phyloP scores from a whole-genome alignment of 257 asterid species.

The Eustoma russellianum region DNA sequence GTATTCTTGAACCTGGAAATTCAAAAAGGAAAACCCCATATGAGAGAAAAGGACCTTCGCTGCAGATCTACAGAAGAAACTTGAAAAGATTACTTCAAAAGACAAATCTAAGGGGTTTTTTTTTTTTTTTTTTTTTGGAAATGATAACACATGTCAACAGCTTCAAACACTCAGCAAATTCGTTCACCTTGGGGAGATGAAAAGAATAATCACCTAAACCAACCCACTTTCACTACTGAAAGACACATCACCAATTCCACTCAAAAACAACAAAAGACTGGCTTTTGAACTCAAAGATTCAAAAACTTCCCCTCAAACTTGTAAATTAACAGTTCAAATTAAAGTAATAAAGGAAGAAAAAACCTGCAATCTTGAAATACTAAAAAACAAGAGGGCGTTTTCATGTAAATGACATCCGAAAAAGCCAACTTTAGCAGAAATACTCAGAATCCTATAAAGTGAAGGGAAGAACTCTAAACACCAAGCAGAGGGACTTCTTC shows the following conservation, averaged over 20 bases:
- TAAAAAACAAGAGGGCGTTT: slow-evolving; percentile 6
- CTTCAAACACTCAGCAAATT: too few relatives aligned
- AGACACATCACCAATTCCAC: neutral
- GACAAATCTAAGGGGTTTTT: too few relatives aligned
- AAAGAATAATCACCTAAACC: slow-evolving; percentile 1
- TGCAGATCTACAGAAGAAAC: slow-evolving; percentile 7
- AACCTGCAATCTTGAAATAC: slow-evolving; percentile 24
- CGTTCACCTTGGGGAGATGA: neutral
- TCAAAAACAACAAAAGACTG: slow-evolving; percentile 12
- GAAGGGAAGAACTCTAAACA: slow-evolving; percentile 9
- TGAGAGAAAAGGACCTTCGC: neutral
- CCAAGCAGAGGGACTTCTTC: slow-evolving; percentile 11
- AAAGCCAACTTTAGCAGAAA: slow-evolving; percentile 13
- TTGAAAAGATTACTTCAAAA: neutral
- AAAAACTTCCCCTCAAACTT: too few relatives aligned
- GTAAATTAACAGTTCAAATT: too few relatives aligned
- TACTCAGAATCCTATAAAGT: slow-evolving; percentile 9
- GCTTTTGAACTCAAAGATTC: slow-evolving; percentile 22
- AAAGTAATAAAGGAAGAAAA: slow-evolving; percentile 6
- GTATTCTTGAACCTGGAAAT: slow-evolving; percentile 26
- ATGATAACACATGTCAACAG: too few relatives aligned
- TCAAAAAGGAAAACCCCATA: slow-evolving; percentile 1
- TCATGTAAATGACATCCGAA: slow-evolving; percentile 26
- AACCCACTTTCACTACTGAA: neutral
- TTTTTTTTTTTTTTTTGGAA: too few relatives aligned